Percentiles rank a stretch among this genome's conserved stretches.
phyloP scores from a whole-genome alignment of 208 protist genomes.

The Trypanosoma melophagium region DNA sequence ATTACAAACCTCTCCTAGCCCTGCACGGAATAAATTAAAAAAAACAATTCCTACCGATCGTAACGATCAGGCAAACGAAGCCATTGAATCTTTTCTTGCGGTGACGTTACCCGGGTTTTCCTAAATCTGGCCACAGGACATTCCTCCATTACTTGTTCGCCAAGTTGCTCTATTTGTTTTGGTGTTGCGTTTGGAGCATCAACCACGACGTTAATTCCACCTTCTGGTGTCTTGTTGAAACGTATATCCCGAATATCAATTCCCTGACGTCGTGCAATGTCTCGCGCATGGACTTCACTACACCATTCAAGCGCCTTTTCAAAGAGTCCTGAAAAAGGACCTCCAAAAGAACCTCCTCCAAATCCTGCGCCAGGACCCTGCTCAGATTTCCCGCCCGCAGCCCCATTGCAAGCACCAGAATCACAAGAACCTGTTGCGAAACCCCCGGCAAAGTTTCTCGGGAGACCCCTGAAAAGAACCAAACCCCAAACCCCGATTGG shows the following conservation, averaged over 20 bases:
- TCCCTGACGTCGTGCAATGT: slow-evolving; percentile 71
- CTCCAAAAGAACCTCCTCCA: slow-evolving; percentile 23
- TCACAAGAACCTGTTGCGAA: slow-evolving; percentile 1
- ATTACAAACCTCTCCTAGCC: background rate
- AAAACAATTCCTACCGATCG: slow-evolving; percentile 40
- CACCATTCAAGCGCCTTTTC: slow-evolving; percentile 88
- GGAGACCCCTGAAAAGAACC: slow-evolving; percentile 1
- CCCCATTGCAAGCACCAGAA: background rate
- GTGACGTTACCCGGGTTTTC: slow-evolving; percentile 62
- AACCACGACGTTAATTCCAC: slow-evolving; percentile 77
- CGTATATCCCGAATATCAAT: slow-evolving; percentile 77
- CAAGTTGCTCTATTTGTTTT: slow-evolving; percentile 84
- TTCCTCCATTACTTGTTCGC: slow-evolving; percentile 83
- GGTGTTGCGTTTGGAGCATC: slow-evolving; percentile 81
- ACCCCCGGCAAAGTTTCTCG: background rate
- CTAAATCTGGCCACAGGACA: slow-evolving; percentile 87
- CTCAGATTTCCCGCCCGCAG: background rate
- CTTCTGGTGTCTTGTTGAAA: slow-evolving; percentile 72
- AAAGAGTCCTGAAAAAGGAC: slow-evolving; percentile 68
- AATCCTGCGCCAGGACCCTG: background rate
- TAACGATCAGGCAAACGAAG: slow-evolving; percentile 66
- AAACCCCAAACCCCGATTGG: slow-evolving; percentile 7
- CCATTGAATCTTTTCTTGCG: slow-evolving; percentile 80
- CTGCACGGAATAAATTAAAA: background rate
- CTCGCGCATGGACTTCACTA: slow-evolving; percentile 71